phyloP scores from a whole-genome alignment of 371 early-diverging fungal genomes.

The Rhizomucor pusillus region DNA sequence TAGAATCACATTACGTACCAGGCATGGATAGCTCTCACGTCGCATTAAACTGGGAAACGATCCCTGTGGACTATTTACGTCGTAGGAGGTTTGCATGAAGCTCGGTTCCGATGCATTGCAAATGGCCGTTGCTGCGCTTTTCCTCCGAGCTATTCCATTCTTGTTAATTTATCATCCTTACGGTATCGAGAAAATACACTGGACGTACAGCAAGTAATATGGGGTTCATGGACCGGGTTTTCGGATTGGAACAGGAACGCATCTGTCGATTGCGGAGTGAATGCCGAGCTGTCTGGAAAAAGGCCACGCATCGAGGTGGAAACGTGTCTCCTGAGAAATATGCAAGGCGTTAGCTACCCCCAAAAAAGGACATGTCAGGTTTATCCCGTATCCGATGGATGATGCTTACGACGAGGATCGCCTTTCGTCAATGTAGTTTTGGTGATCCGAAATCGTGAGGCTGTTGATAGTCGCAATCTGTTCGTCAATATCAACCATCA shows the following conservation, averaged over 20 bases:
- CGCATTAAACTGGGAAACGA: constrained; percentile 22
- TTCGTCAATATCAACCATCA: constrained; percentile 19
- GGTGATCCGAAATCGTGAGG: constrained; percentile 25
- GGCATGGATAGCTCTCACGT: constrained; percentile 40
- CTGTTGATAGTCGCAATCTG: constrained; percentile 26
- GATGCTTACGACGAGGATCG: background rate
- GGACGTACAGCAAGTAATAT: background rate
- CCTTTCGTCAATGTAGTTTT: constrained; percentile 8
- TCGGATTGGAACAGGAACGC: constrained; percentile 24
- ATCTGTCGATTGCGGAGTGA: constrained; percentile 31
- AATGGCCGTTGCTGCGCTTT: constrained; percentile 4
- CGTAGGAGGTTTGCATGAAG: constrained; percentile 14
- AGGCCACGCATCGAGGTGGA: constrained; percentile 33
- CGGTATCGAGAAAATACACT: constrained; percentile 3
- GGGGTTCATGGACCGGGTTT: background rate
- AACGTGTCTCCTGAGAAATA: constrained; percentile 19
- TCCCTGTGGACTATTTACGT: constrained; percentile 8
- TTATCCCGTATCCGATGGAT: constrained; percentile 7
- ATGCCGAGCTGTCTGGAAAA: constrained; percentile 33
- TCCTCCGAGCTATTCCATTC: constrained; percentile 4
- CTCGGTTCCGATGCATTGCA: constrained; percentile 13
- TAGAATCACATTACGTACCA: constrained; percentile 16
- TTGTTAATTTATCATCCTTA: background rate
- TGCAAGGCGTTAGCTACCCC: background rate
- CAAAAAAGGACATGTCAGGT: constrained; percentile 9